Conservation (phyloP, 2,329 filamentous ascomycete genomes). For the Aureobasidium sp. region DNA sequence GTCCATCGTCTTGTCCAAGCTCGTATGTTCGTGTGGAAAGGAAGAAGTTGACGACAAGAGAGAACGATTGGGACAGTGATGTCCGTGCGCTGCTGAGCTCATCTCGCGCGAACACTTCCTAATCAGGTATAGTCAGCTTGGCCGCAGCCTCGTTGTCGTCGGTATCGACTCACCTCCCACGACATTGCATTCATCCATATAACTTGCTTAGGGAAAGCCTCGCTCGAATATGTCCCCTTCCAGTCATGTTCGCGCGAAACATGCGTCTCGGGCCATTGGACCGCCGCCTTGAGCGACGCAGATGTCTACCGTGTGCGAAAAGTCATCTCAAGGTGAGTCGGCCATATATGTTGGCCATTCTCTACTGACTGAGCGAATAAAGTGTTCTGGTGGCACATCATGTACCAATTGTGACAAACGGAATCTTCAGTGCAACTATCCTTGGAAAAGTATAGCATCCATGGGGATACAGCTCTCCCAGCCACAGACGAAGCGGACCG, state of each 20-base stretch:
- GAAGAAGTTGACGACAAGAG: neutral
- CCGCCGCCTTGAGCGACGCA: neutral
- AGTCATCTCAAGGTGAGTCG: neutral
- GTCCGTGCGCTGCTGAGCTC: neutral
- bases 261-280: neutral
- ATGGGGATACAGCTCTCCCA: neutral
- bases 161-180: neutral
- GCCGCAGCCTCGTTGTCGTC: neutral
- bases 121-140: neutral
- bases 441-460: neutral
- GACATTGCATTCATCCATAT: neutral
- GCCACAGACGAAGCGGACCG: neutral
- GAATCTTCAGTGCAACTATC: neutral
- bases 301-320: neutral
- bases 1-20: neutral
- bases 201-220: neutral
- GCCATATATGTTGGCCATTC: neutral
- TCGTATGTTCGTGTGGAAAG: neutral
- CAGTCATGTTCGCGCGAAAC: neutral
- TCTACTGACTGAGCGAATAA: neutral
- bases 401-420: neutral
- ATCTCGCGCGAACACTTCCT: slow-evolving; percentile 3
- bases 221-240: neutral
- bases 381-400: neutral
- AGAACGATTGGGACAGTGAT: neutral